Evolutionary conservation across 2,329 filamentous ascomycete genomes (phyloP).

Genomic region (Epichloe aotearoae): DNA sequence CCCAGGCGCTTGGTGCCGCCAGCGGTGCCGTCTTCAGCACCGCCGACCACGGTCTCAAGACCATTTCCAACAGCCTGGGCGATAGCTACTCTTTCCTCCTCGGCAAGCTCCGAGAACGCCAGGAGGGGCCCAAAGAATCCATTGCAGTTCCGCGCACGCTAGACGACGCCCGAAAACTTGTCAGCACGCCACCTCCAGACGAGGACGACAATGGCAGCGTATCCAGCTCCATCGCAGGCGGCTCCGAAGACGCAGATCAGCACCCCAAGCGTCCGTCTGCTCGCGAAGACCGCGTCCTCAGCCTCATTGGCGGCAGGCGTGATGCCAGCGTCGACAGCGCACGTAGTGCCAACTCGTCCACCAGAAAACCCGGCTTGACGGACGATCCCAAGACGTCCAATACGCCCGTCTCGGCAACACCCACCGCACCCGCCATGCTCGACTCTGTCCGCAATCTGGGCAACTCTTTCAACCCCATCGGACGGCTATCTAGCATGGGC

Average conservation of each 20-base stretch:
- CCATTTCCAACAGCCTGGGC: slow-evolving; percentile 77
- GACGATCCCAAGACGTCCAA: slow-evolving; percentile 21
- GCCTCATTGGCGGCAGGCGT: slow-evolving; percentile 58
- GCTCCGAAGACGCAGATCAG: slow-evolving; percentile 21
- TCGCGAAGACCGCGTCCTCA: slow-evolving; percentile 53
- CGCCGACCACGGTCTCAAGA: slow-evolving; percentile 85
- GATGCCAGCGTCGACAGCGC: slow-evolving; percentile 69
- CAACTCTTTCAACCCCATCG: slow-evolving; percentile 71
- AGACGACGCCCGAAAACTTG: slow-evolving; percentile 81
- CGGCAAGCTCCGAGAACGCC: slow-evolving; percentile 68
- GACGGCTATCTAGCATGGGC: slow-evolving; percentile 59
- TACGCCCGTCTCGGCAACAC: slow-evolving; percentile 27
- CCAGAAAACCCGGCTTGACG: slow-evolving; percentile 42
- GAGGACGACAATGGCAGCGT: slow-evolving; percentile 52
- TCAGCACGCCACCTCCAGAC: slow-evolving; percentile 56
- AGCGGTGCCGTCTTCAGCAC: slow-evolving; percentile 77
- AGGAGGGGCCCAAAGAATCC: slow-evolving; percentile 29
- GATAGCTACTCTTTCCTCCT: slow-evolving; percentile 91
- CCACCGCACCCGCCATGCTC: slow-evolving; percentile 45
- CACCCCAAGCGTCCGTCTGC: slow-evolving; percentile 14
- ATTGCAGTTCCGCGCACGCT: slow-evolving; percentile 72
- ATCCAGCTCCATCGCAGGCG: slow-evolving; percentile 34
- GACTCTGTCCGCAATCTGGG: slow-evolving; percentile 74
- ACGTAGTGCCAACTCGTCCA: slow-evolving; percentile 51
- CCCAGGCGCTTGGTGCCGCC: slow-evolving; percentile 67